Evolutionary conservation across 306 rosid genomes (phyloP).

Genomic region (Cucumis melo): DNA sequence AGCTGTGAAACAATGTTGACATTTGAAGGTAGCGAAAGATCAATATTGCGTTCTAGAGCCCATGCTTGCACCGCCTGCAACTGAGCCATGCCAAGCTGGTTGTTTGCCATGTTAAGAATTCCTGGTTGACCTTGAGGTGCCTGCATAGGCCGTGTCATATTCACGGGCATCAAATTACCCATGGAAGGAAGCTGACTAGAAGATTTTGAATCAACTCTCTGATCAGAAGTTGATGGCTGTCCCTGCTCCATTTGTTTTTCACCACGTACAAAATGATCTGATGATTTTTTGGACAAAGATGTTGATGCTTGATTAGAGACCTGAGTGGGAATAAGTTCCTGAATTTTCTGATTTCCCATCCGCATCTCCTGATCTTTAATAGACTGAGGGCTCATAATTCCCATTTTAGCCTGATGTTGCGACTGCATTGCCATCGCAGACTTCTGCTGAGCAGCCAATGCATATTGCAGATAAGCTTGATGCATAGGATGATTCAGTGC

Average conservation of each 20-base stretch:
- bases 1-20: slow-evolving; percentile 60
- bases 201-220: slow-evolving; percentile 49
- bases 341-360: slow-evolving; percentile 61
- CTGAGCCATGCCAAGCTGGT: slow-evolving; percentile 56
- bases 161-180: slow-evolving; percentile 58
- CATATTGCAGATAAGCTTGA: slow-evolving; percentile 77
- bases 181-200: slow-evolving; percentile 33
- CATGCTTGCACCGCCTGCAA: slow-evolving; percentile 74
- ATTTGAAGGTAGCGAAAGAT: slow-evolving; percentile 68
- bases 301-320: slow-evolving; percentile 47
- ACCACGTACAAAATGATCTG: slow-evolving; percentile 56
- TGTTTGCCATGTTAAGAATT: slow-evolving; percentile 41
- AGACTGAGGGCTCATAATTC: slow-evolving; percentile 47
- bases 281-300: slow-evolving; percentile 43
- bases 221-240: slow-evolving; percentile 49
- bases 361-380: slow-evolving; percentile 74
- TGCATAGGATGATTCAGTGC: slow-evolving; percentile 54
- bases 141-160: slow-evolving; percentile 48
- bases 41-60: slow-evolving; percentile 70
- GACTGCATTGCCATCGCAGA: slow-evolving; percentile 66
- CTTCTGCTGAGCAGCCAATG: slow-evolving; percentile 67
- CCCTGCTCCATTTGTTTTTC: slow-evolving; percentile 71
- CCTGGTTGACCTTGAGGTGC: slow-evolving; percentile 44
- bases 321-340: slow-evolving; percentile 59
- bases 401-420: slow-evolving; percentile 71